These are phyloP conservation scores for Cylindrodendrum hubeiense DNA, from an alignment of 2,329 filamentous ascomycete species.

Conservation along the genomic window DNA sequence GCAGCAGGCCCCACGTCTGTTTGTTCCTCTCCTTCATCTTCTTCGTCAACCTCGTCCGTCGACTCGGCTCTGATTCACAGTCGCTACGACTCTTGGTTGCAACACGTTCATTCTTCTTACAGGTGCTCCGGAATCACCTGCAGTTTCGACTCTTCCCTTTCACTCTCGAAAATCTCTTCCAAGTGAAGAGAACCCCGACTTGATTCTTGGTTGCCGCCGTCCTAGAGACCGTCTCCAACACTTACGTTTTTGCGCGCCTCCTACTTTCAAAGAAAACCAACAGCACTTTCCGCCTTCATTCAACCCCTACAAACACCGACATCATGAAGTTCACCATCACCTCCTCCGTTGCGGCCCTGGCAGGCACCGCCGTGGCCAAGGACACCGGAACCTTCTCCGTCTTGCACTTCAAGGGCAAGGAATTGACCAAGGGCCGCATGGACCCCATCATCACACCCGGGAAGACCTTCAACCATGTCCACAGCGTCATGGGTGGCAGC, in stretches of 20 bases:
- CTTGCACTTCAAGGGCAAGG: constrained; percentile 76
- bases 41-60: constrained; percentile 38
- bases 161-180: constrained; percentile 26
- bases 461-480: constrained; percentile 70
- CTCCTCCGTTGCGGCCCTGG: constrained; percentile 53
- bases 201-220: constrained; percentile 39
- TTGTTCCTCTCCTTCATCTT: constrained; percentile 47
- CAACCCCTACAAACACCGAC: constrained; percentile 4
- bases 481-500: constrained; percentile 78
- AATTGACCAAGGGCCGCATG: constrained; percentile 70
- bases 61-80: constrained; percentile 36
- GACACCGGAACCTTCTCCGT: constrained; percentile 72
- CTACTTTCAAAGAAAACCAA: constrained; percentile 15
- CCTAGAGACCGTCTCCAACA: constrained; percentile 38
- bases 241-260: constrained; percentile 20
- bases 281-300: background rate
- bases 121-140: constrained; percentile 53
- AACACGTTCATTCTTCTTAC: constrained; percentile 43
- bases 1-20: constrained; percentile 41
- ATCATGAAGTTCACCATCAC: constrained; percentile 53
- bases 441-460: constrained; percentile 79
- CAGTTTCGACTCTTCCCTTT: constrained; percentile 27
- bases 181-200: constrained; percentile 26
- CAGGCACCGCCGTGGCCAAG: constrained; percentile 55
- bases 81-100: constrained; percentile 34